Base-by-base conservation (phyloP, 2,329 filamentous ascomycete species). In the Aspergillus novofumigatus region DNA sequence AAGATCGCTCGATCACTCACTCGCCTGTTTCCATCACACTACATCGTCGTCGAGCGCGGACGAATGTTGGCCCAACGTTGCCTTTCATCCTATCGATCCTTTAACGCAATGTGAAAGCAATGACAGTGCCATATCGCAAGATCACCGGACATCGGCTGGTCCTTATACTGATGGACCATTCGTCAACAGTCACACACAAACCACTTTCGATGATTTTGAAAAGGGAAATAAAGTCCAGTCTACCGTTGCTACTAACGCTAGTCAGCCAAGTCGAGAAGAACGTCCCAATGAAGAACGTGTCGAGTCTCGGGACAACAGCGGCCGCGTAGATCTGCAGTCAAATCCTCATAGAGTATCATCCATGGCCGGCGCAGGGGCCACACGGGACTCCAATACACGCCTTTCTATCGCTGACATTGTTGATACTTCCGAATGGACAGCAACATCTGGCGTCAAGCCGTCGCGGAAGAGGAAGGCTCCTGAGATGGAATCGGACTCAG, bases 401-500 rank as follows among this genome's bases (percentile, higher is more conserved):
- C 45, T 62, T 17, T 60, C 62, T 3, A 62, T 63, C 20, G 48
- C 61, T 25, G 61, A 63, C 41, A 62, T 62, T 50, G 56, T 61
- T 47, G 59, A 63, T 49, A 51, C 55, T 25, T 53, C 56, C 3
- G 17, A 38, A 6, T 44, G 42, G n/a, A 44, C 51, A 5, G 29
- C 45, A 29, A 38, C 44, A 21, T 28, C 20, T 23, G 51, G 38
- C 44, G 11, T 5, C 21, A 26, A 47, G 10, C 23, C 10, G 3
- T 25, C 44, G 21, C 44, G 44, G 32, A 74, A 74, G 59, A 65
- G 72, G 49, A 71, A 72, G 55, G 67, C 65, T n/a, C 56, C 57
- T 50, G 66, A 73, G 26, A 69, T 70, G 49, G 67, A 69, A 8
- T 47, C 21, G 21, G 44, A 47, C 44, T 26, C 44, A 11, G 44